These are phyloP conservation scores for Pinus tabuliformis DNA, from an alignment of 75 land plant species.

Conservation along the genomic window DNA sequence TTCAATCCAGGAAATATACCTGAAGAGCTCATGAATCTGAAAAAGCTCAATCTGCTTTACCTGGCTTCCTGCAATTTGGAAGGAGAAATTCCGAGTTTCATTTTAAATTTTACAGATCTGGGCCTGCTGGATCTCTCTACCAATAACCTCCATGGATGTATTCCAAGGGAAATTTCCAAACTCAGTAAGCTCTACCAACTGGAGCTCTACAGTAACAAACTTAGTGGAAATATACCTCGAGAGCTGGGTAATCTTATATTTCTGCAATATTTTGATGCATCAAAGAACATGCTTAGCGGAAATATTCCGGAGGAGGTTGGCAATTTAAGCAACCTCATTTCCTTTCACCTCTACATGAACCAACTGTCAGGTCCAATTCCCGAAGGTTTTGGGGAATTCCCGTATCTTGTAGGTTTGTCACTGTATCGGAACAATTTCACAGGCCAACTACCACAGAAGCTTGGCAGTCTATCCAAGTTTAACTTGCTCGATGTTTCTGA, in stretches of 20 bases:
- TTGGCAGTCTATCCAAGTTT: constrained; percentile 57
- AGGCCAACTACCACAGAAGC: constrained; percentile 52
- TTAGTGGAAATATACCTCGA: constrained; percentile 52
- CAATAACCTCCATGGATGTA: constrained; percentile 40
- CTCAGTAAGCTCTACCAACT: constrained; percentile 44
- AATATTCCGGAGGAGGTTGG: constrained; percentile 61
- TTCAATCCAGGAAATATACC: constrained; percentile 50
- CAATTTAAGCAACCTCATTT: constrained; percentile 33
- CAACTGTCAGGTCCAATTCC: constrained; percentile 28
- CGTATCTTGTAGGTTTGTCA: constrained; percentile 24
- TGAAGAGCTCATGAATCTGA: constrained; percentile 29
- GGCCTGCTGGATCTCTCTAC: constrained; percentile 47
- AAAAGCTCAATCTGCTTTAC: constrained; percentile 34
- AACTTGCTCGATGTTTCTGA: constrained; percentile 66
- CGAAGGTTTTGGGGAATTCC: constrained; percentile 22
- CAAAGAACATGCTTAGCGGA: constrained; percentile 52
- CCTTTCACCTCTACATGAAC: constrained; percentile 49
- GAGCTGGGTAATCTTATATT: constrained; percentile 67
- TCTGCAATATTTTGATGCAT: constrained; percentile 53
- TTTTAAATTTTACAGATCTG: constrained; percentile 62
- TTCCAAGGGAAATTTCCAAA: constrained; percentile 54
- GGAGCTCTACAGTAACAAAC: constrained; percentile 50
- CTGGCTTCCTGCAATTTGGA: constrained; percentile 46
- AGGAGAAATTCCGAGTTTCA: constrained; percentile 60
- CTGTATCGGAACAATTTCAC: constrained; percentile 56